Evolutionary conservation across 148 eudicot species (phyloP).

Genomic region (Fagopyrum tataricum): DNA sequence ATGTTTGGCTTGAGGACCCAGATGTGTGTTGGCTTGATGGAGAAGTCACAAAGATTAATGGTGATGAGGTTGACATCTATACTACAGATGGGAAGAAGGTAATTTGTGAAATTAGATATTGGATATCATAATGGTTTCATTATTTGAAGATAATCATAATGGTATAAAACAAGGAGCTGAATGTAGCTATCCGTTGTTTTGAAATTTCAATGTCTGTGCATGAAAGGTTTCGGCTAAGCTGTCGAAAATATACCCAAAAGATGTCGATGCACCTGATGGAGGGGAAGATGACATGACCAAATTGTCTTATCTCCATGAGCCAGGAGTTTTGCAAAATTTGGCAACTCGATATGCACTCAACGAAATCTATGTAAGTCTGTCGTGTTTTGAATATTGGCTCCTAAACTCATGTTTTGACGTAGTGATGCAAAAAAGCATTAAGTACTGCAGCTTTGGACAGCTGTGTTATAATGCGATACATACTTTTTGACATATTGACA

Average conservation of each 20-base stretch:
- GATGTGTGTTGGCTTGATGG: slow-evolving; percentile 56
- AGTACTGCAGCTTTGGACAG: slow-evolving; percentile 37
- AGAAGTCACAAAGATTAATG: slow-evolving; percentile 41
- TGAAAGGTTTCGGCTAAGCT: slow-evolving; percentile 40
- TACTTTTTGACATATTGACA: slow-evolving; percentile 48
- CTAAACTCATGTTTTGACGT: not conserved
- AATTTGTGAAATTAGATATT: not conserved
- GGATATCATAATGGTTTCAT: not conserved
- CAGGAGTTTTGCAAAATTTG: slow-evolving; percentile 87
- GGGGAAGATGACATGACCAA: slow-evolving; percentile 99
- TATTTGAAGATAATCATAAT: not conserved
- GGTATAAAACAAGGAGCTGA: not conserved
- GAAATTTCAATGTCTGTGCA: not conserved
- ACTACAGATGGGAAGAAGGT: slow-evolving; percentile 45
- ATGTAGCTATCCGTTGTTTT: not conserved
- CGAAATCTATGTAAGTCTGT: slow-evolving; percentile 76
- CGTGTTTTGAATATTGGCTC: not conserved
- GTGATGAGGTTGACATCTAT: slow-evolving; percentile 32
- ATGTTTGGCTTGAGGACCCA: slow-evolving; percentile 61
- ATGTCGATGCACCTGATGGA: slow-evolving; percentile 81
- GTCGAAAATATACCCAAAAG: slow-evolving; percentile 68
- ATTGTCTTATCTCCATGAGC: slow-evolving; percentile 87
- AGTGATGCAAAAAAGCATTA: slow-evolving; percentile 22
- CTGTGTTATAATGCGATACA: slow-evolving; percentile 24
- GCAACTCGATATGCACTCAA: slow-evolving; percentile 60